Evolutionary conservation across 495 filamentous ascomycete species (phyloP).

Genomic region (Aspergillus indologenus): DNA sequence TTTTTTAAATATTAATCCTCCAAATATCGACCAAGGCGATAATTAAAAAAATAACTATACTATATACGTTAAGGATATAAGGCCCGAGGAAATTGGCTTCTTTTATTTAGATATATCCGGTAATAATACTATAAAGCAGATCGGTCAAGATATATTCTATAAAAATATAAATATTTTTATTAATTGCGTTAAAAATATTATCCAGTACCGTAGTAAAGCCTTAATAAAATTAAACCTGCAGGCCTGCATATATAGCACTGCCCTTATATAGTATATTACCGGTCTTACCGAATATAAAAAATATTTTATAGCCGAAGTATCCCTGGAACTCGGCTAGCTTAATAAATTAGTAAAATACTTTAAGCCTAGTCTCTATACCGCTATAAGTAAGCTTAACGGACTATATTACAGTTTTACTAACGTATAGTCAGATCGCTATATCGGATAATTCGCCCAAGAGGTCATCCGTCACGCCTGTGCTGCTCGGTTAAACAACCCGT

Average conservation of each 20-base stretch:
- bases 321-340: not conserved
- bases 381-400: not conserved
- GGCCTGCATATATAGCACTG: not conserved
- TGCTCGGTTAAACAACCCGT: not conserved
- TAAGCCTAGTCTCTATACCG: not conserved
- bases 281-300: not conserved
- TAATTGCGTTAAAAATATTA: not conserved
- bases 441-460: not conserved
- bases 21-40: too few relatives aligned
- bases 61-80: not conserved
- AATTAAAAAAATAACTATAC: not conserved
- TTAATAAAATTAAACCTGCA: not conserved
- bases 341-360: not conserved
- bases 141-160: not conserved
- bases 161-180: slow-evolving; percentile 1
- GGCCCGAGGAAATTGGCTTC: not conserved
- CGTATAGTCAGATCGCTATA: not conserved
- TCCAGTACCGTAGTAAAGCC: not conserved
- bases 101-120: not conserved
- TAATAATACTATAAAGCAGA: not conserved
- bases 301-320: not conserved
- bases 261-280: not conserved
- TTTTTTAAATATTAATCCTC: too few relatives aligned
- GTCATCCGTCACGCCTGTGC: not conserved
- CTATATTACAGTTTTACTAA: not conserved